A percentile compares a stretch with the other conserved stretches of the same genome.
phyloP scores from a whole-genome alignment of 2,329 filamentous ascomycete genomes.

The Pseudodiploospora longispora region DNA sequence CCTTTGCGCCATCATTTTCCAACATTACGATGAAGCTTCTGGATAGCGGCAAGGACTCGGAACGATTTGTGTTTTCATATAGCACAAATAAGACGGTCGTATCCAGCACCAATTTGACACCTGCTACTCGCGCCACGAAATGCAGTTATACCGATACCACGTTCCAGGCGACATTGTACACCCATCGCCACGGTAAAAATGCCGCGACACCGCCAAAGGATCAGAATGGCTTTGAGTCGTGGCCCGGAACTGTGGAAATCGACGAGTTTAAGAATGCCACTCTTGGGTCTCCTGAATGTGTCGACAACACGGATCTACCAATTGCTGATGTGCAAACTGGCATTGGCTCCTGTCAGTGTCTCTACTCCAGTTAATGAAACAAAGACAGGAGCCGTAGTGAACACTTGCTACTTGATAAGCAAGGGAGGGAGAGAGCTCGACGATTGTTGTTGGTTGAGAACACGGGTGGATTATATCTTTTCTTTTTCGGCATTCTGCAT shows the following conservation, averaged over 20 bases:
- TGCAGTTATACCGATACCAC: slow-evolving; percentile 52
- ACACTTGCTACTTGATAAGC: too few relatives aligned
- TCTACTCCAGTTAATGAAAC: slow-evolving; percentile 23
- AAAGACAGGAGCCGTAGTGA: too few relatives aligned
- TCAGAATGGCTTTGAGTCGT: slow-evolving; percentile 21
- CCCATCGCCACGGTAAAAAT: slow-evolving; percentile 23
- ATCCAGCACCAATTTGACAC: slow-evolving; percentile 35
- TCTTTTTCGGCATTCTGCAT: background rate
- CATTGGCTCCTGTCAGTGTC: slow-evolving; percentile 28
- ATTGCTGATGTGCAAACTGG: slow-evolving; percentile 30
- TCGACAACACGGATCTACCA: slow-evolving; percentile 26
- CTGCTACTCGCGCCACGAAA: slow-evolving; percentile 35
- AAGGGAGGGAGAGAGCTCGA: too few relatives aligned
- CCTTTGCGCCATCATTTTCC: slow-evolving; percentile 48
- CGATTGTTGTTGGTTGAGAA: too few relatives aligned
- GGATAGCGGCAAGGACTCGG: slow-evolving; percentile 37
- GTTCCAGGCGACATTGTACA: slow-evolving; percentile 53
- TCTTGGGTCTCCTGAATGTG: slow-evolving; percentile 45
- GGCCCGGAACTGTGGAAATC: slow-evolving; percentile 53
- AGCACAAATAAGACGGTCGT: slow-evolving; percentile 43
- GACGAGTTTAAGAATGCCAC: slow-evolving; percentile 36
- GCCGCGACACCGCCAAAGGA: background rate
- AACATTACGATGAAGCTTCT: slow-evolving; percentile 42
- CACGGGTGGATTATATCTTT: background rate
- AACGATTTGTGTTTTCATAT: slow-evolving; percentile 52